Base-by-base conservation (phyloP, 176 grass and related monocot species). In the Aechmea fasciata region DNA sequence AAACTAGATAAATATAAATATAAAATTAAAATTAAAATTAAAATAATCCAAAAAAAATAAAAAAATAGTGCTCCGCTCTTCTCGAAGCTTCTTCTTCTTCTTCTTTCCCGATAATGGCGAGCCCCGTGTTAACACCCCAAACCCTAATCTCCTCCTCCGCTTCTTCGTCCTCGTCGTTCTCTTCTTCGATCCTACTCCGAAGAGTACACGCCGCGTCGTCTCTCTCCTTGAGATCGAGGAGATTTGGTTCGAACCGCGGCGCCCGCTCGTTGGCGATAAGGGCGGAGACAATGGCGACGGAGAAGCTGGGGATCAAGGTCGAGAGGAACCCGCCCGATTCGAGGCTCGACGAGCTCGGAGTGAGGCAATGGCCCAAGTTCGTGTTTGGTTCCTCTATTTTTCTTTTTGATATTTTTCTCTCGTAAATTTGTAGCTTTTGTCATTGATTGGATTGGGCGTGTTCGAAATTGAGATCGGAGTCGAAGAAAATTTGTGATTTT, bases 331-430 rank as follows among this genome's bases (percentile, higher is more conserved):
- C 89, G 69, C 74, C 86, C 1, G 93, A 92, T 77, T 65, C 89
- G 73, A 83, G 86, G 83, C 89, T 92, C 86, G 73, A 70, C 5
- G 86, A 87, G 47, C 83, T 92, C 57, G 84, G 93, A 67, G 79
- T 97, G 69, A 85, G 72, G 79, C 79, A 85, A 79, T 92, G 93
- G 93, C 83, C 89, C 71, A 97, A 87, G 93, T 97, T 74, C 2
- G 10, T 20, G 50, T 13, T 10, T 54, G 6, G 1, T 28, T 1
- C 11, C 68, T 10, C 1, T 24, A 50, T 50, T 9, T 51, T 1
- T 50, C 11, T 28, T 66, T 6, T 41, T 41, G 33, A 41, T 41
- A 0, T 7, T 41, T 41, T 41, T 41, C 33, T 41, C 33, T 41
- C 4, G 33, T 41, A 41, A 7, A 41, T 41, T 26, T 52, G 48